Conservation (phyloP, 208 protist genomes). For the Phytomonas sp. region DNA sequence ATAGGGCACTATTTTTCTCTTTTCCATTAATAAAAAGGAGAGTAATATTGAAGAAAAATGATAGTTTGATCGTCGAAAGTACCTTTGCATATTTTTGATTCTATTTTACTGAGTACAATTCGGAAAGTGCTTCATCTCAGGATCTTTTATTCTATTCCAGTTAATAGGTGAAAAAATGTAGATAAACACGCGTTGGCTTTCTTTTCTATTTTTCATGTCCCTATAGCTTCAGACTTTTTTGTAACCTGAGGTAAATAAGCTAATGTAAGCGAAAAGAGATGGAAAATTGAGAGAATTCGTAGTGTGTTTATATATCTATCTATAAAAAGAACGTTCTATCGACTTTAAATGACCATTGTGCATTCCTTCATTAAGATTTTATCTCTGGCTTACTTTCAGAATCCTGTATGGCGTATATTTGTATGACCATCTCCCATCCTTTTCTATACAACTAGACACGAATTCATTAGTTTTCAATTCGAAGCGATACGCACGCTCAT, state of each 20-base stretch:
- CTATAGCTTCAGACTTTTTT: too few species aligned
- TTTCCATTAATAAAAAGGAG: conserved; percentile 9
- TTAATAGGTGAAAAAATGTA: neutral
- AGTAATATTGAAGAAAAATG: neutral
- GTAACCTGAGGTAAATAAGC: neutral
- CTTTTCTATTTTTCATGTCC: too few species aligned
- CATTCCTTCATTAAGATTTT: neutral
- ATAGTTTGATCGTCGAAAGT: neutral
- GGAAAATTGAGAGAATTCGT: conserved; percentile 10
- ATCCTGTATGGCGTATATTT: too few species aligned
- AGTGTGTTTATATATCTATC: conserved; percentile 9
- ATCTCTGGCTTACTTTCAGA: neutral
- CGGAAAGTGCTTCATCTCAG: neutral
- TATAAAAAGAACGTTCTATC: conserved; percentile 3
- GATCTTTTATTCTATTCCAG: conserved; percentile 8
- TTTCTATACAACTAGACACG: too few species aligned
- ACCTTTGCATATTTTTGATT: neutral
- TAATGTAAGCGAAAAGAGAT: neutral
- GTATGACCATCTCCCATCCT: too few species aligned
- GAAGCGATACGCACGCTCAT: too few species aligned
- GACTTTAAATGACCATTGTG: neutral
- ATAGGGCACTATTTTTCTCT: neutral
- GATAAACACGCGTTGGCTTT: too few species aligned
- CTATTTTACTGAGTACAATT: too few species aligned
- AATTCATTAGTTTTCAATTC: too few species aligned